These are phyloP conservation scores for Malassezia sp. DNA, from an alignment of 1,284 basidiomycete species.

Conservation along the genomic window DNA sequence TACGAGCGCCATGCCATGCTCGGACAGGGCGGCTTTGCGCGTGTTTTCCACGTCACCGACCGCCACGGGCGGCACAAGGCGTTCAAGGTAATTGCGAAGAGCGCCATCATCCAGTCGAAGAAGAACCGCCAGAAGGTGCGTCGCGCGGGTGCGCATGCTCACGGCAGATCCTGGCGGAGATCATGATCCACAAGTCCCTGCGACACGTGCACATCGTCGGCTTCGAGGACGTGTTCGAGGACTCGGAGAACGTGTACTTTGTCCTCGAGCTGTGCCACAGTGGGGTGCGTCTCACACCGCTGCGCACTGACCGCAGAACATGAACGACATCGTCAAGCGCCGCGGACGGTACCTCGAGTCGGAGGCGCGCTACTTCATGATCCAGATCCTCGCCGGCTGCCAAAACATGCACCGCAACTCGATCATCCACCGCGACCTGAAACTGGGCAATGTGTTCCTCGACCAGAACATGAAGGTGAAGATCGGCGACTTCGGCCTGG, in stretches of 20 bases:
- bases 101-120: conserved; percentile 45
- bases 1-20: conserved; percentile 33
- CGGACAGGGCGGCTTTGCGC: conserved; percentile 46
- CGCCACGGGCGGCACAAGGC: conserved; percentile 44
- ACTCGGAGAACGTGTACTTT: conserved; percentile 92
- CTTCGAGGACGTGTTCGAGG: conserved; percentile 92
- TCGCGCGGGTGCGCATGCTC: no score
- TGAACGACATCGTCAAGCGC: conserved; percentile 79
- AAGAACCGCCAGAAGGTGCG: conserved; percentile 52
- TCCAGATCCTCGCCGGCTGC: conserved; percentile 88
- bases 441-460: conserved; percentile 84
- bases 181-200: conserved; percentile 88
- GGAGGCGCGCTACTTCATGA: conserved; percentile 80
- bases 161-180: conserved; percentile 96
- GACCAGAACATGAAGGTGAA: conserved; percentile 87
- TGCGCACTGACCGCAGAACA: conserved; percentile 50
- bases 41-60: conserved; percentile 44
- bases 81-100: conserved; percentile 49
- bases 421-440: conserved; percentile 62
- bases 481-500: conserved; percentile 93
- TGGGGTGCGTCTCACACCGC: conserved; percentile 54
- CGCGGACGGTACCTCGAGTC: conserved; percentile 81
- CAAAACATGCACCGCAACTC: conserved; percentile 86
- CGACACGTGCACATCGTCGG: conserved; percentile 82
- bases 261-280: conserved; percentile 81